These are phyloP conservation scores for Cyberlindnera suaveolens DNA, from an alignment of 805 yeast genomes.

Conservation along the genomic window DNA sequence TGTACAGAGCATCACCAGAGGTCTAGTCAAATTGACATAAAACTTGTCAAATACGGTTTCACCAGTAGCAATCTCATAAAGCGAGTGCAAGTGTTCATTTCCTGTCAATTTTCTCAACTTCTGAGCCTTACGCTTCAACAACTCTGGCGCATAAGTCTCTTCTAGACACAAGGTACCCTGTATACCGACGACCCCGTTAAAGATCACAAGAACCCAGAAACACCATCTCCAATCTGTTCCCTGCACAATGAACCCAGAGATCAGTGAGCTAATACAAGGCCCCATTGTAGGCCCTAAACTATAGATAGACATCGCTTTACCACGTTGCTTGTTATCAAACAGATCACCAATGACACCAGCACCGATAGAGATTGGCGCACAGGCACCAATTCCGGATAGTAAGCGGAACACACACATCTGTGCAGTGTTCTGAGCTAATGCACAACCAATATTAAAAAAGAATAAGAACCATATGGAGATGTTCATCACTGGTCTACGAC, in stretches of 20 bases:
- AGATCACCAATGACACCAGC: slow-evolving; percentile 65
- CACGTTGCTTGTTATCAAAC: slow-evolving; percentile 44
- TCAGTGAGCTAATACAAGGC: slow-evolving; percentile 54
- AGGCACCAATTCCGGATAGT: slow-evolving; percentile 61
- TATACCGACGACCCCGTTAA: slow-evolving; percentile 43
- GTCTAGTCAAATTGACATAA: slow-evolving; percentile 42
- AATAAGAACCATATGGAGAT: slow-evolving; percentile 42
- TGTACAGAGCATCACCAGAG: slow-evolving; percentile 42
- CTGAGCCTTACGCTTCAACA: slow-evolving; percentile 41
- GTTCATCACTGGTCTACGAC: slow-evolving; percentile 47
- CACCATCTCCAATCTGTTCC: slow-evolving; percentile 56
- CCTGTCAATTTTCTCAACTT: slow-evolving; percentile 47
- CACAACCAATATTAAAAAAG: slow-evolving; percentile 53
- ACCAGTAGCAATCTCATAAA: slow-evolving; percentile 53
- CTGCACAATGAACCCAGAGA: slow-evolving; percentile 50
- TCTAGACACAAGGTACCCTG: slow-evolving; percentile 37
- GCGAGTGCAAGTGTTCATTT: slow-evolving; percentile 48
- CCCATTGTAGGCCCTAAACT: slow-evolving; percentile 47
- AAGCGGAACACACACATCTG: slow-evolving; percentile 55
- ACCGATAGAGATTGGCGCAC: slow-evolving; percentile 63
- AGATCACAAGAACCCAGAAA: slow-evolving; percentile 50
- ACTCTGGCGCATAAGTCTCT: slow-evolving; percentile 55
- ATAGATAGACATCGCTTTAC: slow-evolving; percentile 50
- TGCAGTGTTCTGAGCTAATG: slow-evolving; percentile 43
- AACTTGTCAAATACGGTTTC: slow-evolving; percentile 34